Conservation (phyloP, 176 grass and related monocot species). For the barley (Hordeum vulgare) region MorexV3_pseudomolecules_assembly NC_058524.1:442880160-442880659, state of each 20-base stretch:
- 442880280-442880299: constrained; percentile 62
- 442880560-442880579: constrained; percentile 83
- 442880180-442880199: background rate
- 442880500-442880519: background rate
- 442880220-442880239: background rate
- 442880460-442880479: background rate
- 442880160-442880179: background rate
- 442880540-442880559: constrained; percentile 9
- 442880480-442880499: background rate
- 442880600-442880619: constrained; percentile 84
- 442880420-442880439: too few species aligned
- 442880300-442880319: constrained; percentile 81
- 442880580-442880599: constrained; percentile 50
- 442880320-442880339: constrained; percentile 92
- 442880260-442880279: constrained; percentile 7
- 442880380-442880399: constrained; percentile 91
- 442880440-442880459: background rate
- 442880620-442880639: constrained; percentile 77
- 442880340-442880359: constrained; percentile 82
- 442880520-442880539: background rate
- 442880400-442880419: background rate
- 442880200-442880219: background rate
- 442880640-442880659: constrained; percentile 68
- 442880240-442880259: background rate
- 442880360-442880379: constrained; percentile 82